Conservation (phyloP, 192 early-diverging fungal species). For the Backusella westeae region DNA sequence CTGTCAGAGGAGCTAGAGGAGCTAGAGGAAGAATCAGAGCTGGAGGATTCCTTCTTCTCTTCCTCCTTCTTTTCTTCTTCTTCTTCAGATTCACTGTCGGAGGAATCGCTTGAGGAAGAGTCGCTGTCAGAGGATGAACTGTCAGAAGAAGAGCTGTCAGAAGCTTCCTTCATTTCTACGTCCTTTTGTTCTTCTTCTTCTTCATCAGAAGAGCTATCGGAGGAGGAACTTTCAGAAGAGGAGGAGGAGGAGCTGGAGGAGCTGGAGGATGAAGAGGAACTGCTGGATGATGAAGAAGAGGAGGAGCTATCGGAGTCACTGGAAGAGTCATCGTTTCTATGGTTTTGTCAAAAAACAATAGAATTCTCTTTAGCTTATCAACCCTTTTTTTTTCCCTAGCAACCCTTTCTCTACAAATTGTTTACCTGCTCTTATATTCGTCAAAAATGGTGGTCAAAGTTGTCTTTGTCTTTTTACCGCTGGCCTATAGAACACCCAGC, state of each 20-base stretch:
- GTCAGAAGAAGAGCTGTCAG: constrained; percentile 19
- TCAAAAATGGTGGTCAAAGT: constrained; percentile 15
- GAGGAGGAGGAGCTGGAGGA: constrained; percentile 14
- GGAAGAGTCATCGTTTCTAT: constrained; percentile 11
- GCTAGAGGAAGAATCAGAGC: constrained; percentile 11
- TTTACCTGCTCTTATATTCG: constrained; percentile 11
- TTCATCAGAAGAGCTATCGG: constrained; percentile 24
- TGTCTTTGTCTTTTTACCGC: constrained; percentile 5
- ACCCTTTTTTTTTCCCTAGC: not conserved
- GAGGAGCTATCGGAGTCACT: not conserved
- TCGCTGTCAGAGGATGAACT: constrained; percentile 7
- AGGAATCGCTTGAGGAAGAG: constrained; percentile 10
- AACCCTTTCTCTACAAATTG: not conserved
- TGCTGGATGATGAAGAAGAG: not conserved
- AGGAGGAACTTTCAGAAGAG: constrained; percentile 24
- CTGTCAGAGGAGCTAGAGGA: not conserved
- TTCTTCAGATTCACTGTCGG: constrained; percentile 25
- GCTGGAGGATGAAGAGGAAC: not conserved
- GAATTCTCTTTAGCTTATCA: not conserved
- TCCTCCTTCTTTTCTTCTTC: constrained; percentile 23
- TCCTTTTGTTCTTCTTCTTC: constrained; percentile 20
- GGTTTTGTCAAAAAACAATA: not conserved
- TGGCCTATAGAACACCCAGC: not conserved
- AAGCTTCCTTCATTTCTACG: constrained; percentile 16
- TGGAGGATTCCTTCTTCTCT: constrained; percentile 32